Evolutionary conservation across 1,284 basidiomycete genomes (phyloP).

Genomic region (Wallemia hederae): DNA sequence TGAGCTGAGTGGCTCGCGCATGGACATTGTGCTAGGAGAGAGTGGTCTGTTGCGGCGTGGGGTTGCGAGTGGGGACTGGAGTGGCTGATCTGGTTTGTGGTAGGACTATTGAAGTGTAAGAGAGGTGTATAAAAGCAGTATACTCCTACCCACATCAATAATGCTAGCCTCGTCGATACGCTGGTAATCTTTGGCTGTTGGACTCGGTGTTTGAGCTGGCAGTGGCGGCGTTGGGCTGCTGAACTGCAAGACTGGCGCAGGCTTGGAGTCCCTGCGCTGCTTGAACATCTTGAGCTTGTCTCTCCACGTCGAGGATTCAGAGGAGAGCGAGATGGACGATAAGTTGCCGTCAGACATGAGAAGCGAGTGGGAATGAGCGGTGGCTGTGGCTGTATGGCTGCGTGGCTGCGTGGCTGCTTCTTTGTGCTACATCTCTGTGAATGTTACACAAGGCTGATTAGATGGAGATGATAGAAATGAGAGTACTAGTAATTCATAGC

Average conservation of each 20-base stretch:
- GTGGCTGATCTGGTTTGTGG: background rate
- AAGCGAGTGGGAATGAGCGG: no score
- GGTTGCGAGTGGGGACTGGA: no score
- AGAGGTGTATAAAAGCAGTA: background rate
- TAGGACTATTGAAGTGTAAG: background rate
- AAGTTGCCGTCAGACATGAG: background rate
- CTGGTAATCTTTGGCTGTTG: background rate
- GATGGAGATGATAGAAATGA: no score
- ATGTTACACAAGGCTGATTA: no score
- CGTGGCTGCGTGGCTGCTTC: background rate
- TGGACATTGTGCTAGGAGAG: background rate
- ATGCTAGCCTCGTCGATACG: background rate
- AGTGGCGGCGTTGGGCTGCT: background rate
- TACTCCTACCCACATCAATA: background rate
- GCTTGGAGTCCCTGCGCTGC: background rate
- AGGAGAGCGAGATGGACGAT: background rate
- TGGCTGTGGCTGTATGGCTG: background rate
- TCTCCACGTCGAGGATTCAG: background rate
- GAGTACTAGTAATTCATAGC: no score
- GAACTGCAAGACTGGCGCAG: background rate
- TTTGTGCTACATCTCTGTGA: background rate
- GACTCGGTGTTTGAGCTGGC: background rate
- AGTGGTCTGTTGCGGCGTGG: background rate
- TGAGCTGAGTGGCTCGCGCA: background rate
- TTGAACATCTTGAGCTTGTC: background rate